A percentile compares a stretch with the other conserved stretches of the same genome.
Evolutionary conservation across 2,329 filamentous ascomycete genomes (phyloP).

Genomic region (Alternaria postmessia): DNA sequence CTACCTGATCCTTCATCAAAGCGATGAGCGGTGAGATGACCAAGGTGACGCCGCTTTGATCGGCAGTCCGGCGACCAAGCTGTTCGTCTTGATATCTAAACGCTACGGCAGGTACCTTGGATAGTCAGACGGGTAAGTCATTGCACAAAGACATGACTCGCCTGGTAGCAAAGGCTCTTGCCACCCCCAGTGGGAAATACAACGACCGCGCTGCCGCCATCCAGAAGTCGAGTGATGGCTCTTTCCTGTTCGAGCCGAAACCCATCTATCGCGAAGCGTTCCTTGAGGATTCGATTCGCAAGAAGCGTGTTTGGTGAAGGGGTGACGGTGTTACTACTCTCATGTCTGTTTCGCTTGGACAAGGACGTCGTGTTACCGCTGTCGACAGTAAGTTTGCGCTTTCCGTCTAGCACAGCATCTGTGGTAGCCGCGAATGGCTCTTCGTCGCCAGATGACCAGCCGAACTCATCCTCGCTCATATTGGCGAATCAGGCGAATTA

Average conservation of each 20-base stretch:
- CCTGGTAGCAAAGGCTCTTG: conserved; percentile 94
- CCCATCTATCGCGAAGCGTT: conserved; percentile 52
- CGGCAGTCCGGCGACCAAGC: conserved; percentile 54
- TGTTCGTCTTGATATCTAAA: conserved; percentile 52
- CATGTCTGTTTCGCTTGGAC: conserved; percentile 9
- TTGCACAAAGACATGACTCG: conserved; percentile 52
- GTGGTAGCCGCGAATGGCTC: conserved; percentile 9
- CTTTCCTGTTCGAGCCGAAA: conserved; percentile 59
- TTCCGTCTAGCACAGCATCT: conserved; percentile 1
- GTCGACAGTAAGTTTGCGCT: conserved; percentile 11
- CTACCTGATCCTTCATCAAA: conserved; percentile 95
- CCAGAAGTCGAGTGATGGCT: conserved; percentile 54
- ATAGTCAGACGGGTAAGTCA: conserved; percentile 7
- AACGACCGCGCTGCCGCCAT: conserved; percentile 55
- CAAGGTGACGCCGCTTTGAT: conserved; percentile 81
- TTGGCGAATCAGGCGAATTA: not conserved
- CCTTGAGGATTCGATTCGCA: conserved; percentile 48
- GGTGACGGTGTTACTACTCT: not conserved
- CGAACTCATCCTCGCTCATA: conserved; percentile 25
- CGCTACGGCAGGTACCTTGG: conserved; percentile 51
- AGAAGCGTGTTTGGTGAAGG: conserved; percentile 33
- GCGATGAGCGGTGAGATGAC: conserved; percentile 92
- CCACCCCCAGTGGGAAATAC: conserved; percentile 90
- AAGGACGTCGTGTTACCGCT: not conserved
- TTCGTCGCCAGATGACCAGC: conserved; percentile 19